Evolutionary conservation across 495 filamentous ascomycete species (phyloP).

Genomic region (Extremus antarcticus): DNA sequence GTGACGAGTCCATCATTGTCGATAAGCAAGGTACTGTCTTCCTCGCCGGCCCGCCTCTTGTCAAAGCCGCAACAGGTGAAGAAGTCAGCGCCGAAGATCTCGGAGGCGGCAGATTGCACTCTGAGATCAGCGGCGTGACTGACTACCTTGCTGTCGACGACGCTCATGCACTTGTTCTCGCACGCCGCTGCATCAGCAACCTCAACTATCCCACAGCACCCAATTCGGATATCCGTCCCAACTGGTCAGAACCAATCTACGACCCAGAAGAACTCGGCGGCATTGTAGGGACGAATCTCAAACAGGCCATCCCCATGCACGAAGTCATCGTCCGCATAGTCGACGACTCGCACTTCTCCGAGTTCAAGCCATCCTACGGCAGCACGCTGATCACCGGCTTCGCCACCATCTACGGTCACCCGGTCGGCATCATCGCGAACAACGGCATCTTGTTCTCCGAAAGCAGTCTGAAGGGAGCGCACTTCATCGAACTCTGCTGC

Average conservation of each 20-base stretch:
- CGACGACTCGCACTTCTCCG: conserved; percentile 78
- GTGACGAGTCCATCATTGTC: conserved; percentile 94
- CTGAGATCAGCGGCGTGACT: conserved; percentile 82
- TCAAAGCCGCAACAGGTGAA: conserved; percentile 95
- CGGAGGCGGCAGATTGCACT: conserved; percentile 86
- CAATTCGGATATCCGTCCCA: neutral
- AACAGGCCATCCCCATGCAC: conserved; percentile 69
- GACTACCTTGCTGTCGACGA: conserved; percentile 95
- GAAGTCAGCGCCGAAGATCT: conserved; percentile 86
- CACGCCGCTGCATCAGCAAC: conserved; percentile 71
- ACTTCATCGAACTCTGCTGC: conserved; percentile 95
- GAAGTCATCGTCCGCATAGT: conserved; percentile 93
- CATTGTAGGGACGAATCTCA: conserved; percentile 79
- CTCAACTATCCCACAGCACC: conserved; percentile 44
- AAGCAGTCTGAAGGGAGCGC: conserved; percentile 83
- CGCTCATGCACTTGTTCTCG: conserved; percentile 82
- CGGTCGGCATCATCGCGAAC: conserved; percentile 89
- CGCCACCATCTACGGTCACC: conserved; percentile 78
- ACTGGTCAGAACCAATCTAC: conserved; percentile 63
- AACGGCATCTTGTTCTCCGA: conserved; percentile 96
- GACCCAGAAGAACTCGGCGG: conserved; percentile 71
- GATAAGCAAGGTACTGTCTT: conserved; percentile 93
- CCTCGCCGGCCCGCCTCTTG: conserved; percentile 85
- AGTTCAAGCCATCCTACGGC: conserved; percentile 93
- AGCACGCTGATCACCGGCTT: conserved; percentile 88